Evolutionary conservation across 108 stramenopile genomes (phyloP).

Genomic region (Cyclotella baltica): DNA sequence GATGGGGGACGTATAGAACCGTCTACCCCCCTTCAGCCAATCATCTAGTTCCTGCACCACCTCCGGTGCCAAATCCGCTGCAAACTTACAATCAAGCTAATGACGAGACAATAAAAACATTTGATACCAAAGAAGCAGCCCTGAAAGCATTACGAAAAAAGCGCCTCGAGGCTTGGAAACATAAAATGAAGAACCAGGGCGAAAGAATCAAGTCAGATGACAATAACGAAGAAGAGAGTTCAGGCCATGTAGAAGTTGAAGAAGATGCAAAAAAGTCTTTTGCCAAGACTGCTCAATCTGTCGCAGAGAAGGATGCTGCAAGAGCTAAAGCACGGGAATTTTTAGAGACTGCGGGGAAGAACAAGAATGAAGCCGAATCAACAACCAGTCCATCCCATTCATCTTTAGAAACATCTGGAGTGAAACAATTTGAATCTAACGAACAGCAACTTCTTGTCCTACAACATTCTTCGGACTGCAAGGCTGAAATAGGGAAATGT

Average conservation of each 20-base stretch:
- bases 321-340: too few relatives aligned
- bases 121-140: not conserved
- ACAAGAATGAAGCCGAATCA: too few relatives aligned
- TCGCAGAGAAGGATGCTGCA: not conserved
- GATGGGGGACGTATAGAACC: not conserved
- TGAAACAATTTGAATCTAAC: too few relatives aligned
- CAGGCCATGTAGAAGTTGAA: not conserved
- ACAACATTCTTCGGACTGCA: not conserved
- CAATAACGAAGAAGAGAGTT: not conserved
- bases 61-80: too few relatives aligned
- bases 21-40: not conserved
- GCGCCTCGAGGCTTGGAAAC: conserved; percentile 7
- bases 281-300: too few relatives aligned
- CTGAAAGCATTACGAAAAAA: conserved; percentile 4
- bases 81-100: too few relatives aligned
- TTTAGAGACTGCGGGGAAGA: too few relatives aligned
- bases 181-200: conserved; percentile 1
- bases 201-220: not conserved
- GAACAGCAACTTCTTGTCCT: not conserved
- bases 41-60: too few relatives aligned
- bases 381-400: too few relatives aligned
- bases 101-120: not conserved
- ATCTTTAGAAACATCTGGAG: too few relatives aligned
- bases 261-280: not conserved
- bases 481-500: conserved; percentile 3